Evolutionary conservation across 1,284 basidiomycete species (phyloP).

Genomic region (Meripilus lineatus): DNA sequence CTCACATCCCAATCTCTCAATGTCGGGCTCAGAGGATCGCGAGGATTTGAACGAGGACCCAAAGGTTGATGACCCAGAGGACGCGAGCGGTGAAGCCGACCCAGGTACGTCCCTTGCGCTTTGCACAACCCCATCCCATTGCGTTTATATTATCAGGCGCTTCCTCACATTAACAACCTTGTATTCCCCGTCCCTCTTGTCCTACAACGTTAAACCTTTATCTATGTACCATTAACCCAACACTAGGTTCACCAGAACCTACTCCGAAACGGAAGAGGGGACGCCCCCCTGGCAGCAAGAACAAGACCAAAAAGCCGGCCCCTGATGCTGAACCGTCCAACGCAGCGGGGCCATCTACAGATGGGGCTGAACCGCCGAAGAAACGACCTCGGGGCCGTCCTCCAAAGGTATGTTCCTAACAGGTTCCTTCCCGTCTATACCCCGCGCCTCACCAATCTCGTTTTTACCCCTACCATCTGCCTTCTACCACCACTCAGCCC

Average conservation of each 20-base stretch:
- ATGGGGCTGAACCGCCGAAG: slow-evolving; percentile 23
- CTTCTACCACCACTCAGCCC: slow-evolving; percentile 39
- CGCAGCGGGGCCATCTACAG: slow-evolving; percentile 29
- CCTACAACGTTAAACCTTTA: slow-evolving; percentile 16
- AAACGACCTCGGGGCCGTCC: slow-evolving; percentile 71
- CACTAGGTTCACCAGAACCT: slow-evolving; percentile 15
- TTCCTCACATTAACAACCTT: slow-evolving; percentile 15
- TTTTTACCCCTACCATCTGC: slow-evolving; percentile 6
- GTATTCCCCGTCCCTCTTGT: slow-evolving; percentile 22
- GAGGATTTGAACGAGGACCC: slow-evolving; percentile 33
- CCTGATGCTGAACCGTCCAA: slow-evolving; percentile 27
- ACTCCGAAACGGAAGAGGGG: slow-evolving; percentile 66
- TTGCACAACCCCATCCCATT: slow-evolving; percentile 8
- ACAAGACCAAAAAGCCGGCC: slow-evolving; percentile 55
- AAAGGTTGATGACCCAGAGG: slow-evolving; percentile 42
- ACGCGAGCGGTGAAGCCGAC: slow-evolving; percentile 33
- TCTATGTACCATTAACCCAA: slow-evolving; percentile 14
- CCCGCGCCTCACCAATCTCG: slow-evolving; percentile 11
- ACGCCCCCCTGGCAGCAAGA: slow-evolving; percentile 78
- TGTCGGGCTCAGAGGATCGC: slow-evolving; percentile 41
- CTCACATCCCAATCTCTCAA: slow-evolving; percentile 23
- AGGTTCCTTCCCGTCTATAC: not conserved
- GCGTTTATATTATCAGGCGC: slow-evolving; percentile 19
- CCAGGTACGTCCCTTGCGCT: slow-evolving; percentile 19
- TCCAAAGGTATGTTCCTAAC: slow-evolving; percentile 53